Evolutionary conservation across 192 early-diverging fungal species (phyloP).

Genomic region (Coemansia guatemalensis): DNA sequence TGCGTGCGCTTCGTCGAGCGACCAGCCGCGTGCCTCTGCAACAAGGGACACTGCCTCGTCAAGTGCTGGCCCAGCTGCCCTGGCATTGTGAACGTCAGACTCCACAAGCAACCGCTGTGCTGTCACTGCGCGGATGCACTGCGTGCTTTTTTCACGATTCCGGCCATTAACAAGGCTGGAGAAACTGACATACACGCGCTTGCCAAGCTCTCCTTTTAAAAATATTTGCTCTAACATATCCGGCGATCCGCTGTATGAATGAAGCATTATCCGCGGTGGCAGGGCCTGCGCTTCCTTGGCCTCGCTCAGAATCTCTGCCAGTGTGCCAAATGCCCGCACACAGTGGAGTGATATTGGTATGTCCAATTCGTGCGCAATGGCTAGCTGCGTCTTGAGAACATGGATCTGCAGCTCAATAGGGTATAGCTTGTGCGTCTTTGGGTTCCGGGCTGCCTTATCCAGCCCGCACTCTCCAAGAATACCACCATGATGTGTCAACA

Average conservation of each 20-base stretch:
- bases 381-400: conserved; percentile 66
- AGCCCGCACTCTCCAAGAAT: conserved; percentile 53
- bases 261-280: conserved; percentile 76
- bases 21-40: conserved; percentile 36
- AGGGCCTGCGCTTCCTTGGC: conserved; percentile 28
- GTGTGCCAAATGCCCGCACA: conserved; percentile 71
- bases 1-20: conserved; percentile 12
- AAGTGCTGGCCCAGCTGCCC: conserved; percentile 18
- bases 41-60: conserved; percentile 25
- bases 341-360: conserved; percentile 74
- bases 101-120: conserved; percentile 80
- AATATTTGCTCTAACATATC: conserved; percentile 62
- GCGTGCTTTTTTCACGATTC: conserved; percentile 28
- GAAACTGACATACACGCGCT: conserved; percentile 75
- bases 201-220: conserved; percentile 29
- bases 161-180: conserved; percentile 75
- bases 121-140: conserved; percentile 71
- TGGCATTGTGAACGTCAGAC: conserved; percentile 66
- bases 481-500: conserved; percentile 24
- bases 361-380: conserved; percentile 63
- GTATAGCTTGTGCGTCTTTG: conserved; percentile 18
- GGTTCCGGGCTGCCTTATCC: conserved; percentile 45
- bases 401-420: conserved; percentile 39
- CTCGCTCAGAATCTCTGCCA: conserved; percentile 48
- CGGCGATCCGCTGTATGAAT: conserved; percentile 80